Base-by-base conservation (phyloP, 2,329 filamentous ascomycete genomes). In the Elsinoe arachidis region DNA sequence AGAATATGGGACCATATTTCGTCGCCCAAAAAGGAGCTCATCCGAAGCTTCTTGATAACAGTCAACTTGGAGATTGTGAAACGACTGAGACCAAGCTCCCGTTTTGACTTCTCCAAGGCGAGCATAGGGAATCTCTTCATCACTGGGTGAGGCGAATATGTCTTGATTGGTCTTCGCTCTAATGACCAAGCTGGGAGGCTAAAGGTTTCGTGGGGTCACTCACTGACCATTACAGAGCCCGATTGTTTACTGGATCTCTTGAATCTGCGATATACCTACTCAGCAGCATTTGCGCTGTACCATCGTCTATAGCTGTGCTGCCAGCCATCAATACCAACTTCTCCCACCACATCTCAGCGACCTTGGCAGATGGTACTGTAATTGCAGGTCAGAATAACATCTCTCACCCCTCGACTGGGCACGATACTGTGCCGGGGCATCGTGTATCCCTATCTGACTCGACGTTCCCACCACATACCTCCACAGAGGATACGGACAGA, bases 241-340 rank as follows among this genome's bases (percentile, higher is more conserved):
- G 92, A 1, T 80, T 97, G 10, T 96, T 96, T 73, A 90, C 89
- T 1, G 92, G 92, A 33, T 92, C 87, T 59, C 92, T 97, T 63
- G 93, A 97, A 70, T 88, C 87, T 5, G 89, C 90, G 41, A 93
- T 97, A 61, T 96, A 96, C 68, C 81, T 97, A 1, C 80, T 97
- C 3, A 87, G 87, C 53, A 87, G 86, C 64, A 88, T 96, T 62
- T 95, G 91, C 67, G 83, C 83, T n/a, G 87, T 97, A 0, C 87
- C 90, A 0, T 79, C 82, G 10, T 79, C 84, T 54, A 83, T 93
- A 5, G 80, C 84, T 0, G 90, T 96, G 0, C 82, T 97, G 14
- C 93, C 92, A 0, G 90, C 88, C 3, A 88, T 97, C 64, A 95
- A 96, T 75, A 90, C 87, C 61, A 97, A 96, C 70, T 96, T 96